These are phyloP conservation scores for Aspergillus floridensis DNA, from an alignment of 2,329 filamentous ascomycete genomes.

Conservation along the genomic window DNA sequence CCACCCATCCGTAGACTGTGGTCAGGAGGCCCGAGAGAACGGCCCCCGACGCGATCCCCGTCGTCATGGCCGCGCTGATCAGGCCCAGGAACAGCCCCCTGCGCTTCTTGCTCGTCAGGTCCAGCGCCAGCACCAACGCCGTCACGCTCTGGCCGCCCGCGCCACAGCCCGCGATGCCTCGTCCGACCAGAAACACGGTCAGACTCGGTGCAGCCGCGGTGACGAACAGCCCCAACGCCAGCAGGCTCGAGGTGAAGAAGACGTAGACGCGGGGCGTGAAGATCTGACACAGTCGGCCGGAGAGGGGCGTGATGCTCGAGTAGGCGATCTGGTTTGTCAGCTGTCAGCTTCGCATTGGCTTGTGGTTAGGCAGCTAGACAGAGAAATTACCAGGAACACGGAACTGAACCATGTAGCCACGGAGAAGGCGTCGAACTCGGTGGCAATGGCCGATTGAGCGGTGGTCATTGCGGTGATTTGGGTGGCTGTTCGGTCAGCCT, in stretches of 20 bases:
- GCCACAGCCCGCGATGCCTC: slow-evolving; percentile 66
- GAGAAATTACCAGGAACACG: slow-evolving; percentile 59
- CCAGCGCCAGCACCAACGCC: slow-evolving; percentile 72
- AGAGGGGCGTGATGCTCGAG: slow-evolving; percentile 63
- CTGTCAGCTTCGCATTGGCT: neutral
- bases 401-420: slow-evolving; percentile 78
- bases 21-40: slow-evolving; percentile 67
- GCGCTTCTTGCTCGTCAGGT: slow-evolving; percentile 64
- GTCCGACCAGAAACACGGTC: slow-evolving; percentile 63
- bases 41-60: slow-evolving; percentile 68
- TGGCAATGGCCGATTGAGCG: slow-evolving; percentile 72
- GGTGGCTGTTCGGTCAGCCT: slow-evolving; percentile 41
- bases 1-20: slow-evolving; percentile 66
- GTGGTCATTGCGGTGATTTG: slow-evolving; percentile 83
- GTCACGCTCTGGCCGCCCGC: slow-evolving; percentile 71
- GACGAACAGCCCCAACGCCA: slow-evolving; percentile 63
- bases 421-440: slow-evolving; percentile 70
- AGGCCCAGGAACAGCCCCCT: slow-evolving; percentile 72
- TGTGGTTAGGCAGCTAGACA: too few relatives aligned
- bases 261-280: slow-evolving; percentile 69
- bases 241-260: slow-evolving; percentile 57
- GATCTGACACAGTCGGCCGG: slow-evolving; percentile 69
- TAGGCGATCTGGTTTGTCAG: slow-evolving; percentile 51
- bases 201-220: slow-evolving; percentile 62
- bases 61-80: slow-evolving; percentile 69